Base-by-base conservation (phyloP, 768 basidiomycete species). In the Hortiboletus campestris region DNA sequence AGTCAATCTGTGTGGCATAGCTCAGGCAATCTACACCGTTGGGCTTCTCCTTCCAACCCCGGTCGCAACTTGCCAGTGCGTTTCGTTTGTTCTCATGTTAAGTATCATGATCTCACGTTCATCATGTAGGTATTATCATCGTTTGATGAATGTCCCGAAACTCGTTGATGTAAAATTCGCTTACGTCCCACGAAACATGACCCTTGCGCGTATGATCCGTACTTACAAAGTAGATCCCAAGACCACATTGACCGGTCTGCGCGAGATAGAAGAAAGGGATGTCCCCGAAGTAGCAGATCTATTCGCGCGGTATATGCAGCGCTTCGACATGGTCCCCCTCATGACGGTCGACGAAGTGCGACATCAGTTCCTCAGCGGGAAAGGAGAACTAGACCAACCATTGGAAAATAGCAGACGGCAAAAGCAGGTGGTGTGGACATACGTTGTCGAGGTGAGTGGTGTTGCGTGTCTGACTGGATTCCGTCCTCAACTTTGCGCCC, bases 1-100 rank as follows among this genome's bases (percentile, higher is more conserved):
- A 67, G 90, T 91, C 49, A 84, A 98, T 70, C 79, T 98, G 36
- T 81, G 84, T 59, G 91, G 91, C 32, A 79, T 97, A 49, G 98
- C 97, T 77, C 97, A 99, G 72, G 97, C 97, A 9, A 89, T 99
- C 48, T 98, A 98, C 71, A 99, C 97, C 0, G 95, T 85, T 17
- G 97, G 97, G 2, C 84, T 94, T 25, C 85, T 97, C 41, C 77
- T 99, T 12, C 97, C 97, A 10, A 98, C 97, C 0, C 97, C 97
- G 0, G 83, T 98, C 19, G 84, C 92, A 4, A 86, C 87, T 12
- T 94, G 91, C 71, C 79, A 84, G 88, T 89, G 65, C 52, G 83
- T 72, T 14, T 11, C n/a, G 3, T 28, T 41, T 13, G 17, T 59
- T 52, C 20, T 6, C 16, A 10, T 35, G 41, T 16, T 47, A 28